A percentile compares a stretch with the other conserved stretches of the same genome.
Conservation (phyloP, 108 stramenopile species). For the Skeletonema costatum region DNA sequence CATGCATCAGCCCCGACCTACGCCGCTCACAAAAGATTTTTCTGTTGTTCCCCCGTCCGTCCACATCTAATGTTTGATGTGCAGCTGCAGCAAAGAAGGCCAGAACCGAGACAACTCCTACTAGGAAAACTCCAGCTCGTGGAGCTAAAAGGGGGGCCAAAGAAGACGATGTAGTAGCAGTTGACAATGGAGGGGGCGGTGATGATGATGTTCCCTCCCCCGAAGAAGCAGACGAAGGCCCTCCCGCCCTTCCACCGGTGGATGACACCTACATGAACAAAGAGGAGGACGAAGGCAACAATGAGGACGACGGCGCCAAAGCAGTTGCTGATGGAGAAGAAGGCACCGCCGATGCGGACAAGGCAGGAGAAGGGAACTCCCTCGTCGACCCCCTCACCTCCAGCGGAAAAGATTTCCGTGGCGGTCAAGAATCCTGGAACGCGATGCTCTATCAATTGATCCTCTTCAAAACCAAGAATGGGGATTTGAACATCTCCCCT, state of each 20-base stretch:
- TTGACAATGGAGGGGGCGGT: neutral
- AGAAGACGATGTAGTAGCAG: neutral
- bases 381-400: neutral
- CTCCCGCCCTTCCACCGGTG: neutral
- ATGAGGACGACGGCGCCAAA: neutral
- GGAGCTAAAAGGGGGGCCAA: conserved; percentile 1
- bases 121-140: neutral
- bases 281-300: neutral
- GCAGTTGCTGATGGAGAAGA: neutral
- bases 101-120: neutral
- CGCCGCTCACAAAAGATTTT: neutral
- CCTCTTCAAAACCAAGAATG: conserved; percentile 37
- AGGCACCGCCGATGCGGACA: neutral
- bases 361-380: neutral
- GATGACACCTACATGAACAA: neutral
- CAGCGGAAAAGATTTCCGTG: conserved; percentile 3
- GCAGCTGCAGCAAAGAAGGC: neutral
- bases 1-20: neutral
- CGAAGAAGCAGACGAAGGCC: neutral
- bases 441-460: conserved; percentile 45
- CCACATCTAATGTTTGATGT: neutral
- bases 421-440: conserved; percentile 35
- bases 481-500: conserved; percentile 34
- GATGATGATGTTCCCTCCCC: neutral
- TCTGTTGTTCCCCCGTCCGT: neutral